phyloP scores from a whole-genome alignment of 1,139 yeast species.

The Nakaseomyces nivariensis region DNA sequence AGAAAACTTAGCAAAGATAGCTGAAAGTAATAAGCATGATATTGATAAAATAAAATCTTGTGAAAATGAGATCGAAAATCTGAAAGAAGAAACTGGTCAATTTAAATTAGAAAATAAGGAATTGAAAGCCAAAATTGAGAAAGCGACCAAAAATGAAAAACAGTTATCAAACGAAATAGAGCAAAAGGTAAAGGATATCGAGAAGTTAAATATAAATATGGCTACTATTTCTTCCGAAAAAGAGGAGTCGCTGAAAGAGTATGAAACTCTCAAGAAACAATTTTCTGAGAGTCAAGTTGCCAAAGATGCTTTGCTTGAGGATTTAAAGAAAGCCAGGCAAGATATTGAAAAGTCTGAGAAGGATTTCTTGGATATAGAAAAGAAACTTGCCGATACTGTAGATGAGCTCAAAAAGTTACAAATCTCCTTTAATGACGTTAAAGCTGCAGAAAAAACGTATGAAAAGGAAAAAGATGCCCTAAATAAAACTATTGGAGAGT shows the following conservation, averaged over 20 bases:
- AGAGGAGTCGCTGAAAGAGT: neutral
- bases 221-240: neutral
- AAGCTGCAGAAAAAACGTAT: neutral
- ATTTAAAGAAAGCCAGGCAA: neutral
- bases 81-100: neutral
- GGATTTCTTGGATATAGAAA: neutral
- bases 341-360: neutral
- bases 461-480: conserved; percentile 1
- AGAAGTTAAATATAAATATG: conserved; percentile 6
- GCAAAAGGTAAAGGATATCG: neutral
- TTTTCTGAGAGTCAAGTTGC: neutral
- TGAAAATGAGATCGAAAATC: neutral
- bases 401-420: conserved; percentile 1
- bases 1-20: neutral
- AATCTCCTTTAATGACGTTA: neutral
- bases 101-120: neutral
- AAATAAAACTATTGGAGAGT: conserved; percentile 4
- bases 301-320: neutral
- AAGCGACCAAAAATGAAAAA: neutral
- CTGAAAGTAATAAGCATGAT: neutral
- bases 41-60: neutral
- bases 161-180: conserved; percentile 5
- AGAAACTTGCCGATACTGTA: neutral
- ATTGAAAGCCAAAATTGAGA: neutral
- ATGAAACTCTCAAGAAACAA: neutral